These are phyloP conservation scores for Ophiostoma sp. DNA, from an alignment of 2,329 filamentous ascomycete genomes.

Conservation along the genomic window DNA sequence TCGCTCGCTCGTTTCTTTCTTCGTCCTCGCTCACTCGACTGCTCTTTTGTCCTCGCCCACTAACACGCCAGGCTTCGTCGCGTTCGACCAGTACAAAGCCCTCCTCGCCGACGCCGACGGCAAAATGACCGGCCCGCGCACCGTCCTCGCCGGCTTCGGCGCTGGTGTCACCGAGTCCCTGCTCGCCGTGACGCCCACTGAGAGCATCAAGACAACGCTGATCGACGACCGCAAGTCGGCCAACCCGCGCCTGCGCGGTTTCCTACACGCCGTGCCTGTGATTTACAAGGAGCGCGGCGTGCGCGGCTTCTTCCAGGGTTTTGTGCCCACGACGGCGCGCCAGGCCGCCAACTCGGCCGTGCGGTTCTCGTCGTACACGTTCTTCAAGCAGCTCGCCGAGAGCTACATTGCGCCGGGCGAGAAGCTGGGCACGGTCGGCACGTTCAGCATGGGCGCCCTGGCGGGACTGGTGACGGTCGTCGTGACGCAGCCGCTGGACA, in stretches of 20 bases:
- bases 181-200: constrained; percentile 90
- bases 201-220: constrained; percentile 97
- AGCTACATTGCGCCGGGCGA: constrained; percentile 90
- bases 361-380: constrained; percentile 85
- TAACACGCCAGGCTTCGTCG: constrained; percentile 60
- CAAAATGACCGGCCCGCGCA: constrained; percentile 82
- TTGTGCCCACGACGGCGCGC: constrained; percentile 87
- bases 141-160: constrained; percentile 88
- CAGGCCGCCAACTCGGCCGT: constrained; percentile 93
- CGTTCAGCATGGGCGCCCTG: constrained; percentile 83
- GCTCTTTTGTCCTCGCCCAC: background rate
- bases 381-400: constrained; percentile 82
- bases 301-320: constrained; percentile 92
- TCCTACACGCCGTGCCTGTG: constrained; percentile 81
- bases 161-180: constrained; percentile 92
- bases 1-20: background rate
- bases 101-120: constrained; percentile 77
- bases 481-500: constrained; percentile 72
- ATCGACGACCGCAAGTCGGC: constrained; percentile 90
- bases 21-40: background rate
- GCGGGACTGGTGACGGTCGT: constrained; percentile 90
- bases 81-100: constrained; percentile 90
- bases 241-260: constrained; percentile 82
- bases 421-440: constrained; percentile 81
- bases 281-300: constrained; percentile 85